These are phyloP conservation scores for Salix brachista DNA, from an alignment of 345 rosid species.

Conservation along the genomic window DNA sequence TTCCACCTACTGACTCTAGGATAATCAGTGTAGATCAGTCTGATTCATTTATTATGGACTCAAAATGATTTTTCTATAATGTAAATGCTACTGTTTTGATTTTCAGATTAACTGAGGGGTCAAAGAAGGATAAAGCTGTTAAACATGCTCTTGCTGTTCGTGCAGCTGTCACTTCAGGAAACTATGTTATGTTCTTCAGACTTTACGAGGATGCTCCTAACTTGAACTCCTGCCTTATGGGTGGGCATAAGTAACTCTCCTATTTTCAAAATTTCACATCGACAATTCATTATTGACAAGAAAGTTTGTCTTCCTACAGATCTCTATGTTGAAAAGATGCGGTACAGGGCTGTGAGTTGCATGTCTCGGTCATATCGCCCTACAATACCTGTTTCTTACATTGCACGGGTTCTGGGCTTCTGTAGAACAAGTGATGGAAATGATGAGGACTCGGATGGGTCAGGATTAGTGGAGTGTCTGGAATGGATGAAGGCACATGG, in stretches of 20 bases:
- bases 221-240: constrained; percentile 85
- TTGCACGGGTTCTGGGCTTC: constrained; percentile 76
- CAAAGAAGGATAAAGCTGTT: constrained; percentile 70
- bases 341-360: constrained; percentile 83
- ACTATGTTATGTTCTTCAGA: constrained; percentile 80
- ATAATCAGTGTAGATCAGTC: neutral
- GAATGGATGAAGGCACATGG: constrained; percentile 95
- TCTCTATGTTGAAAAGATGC: constrained; percentile 85
- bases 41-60: neutral
- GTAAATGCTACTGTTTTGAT: constrained; percentile 8
- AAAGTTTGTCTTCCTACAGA: constrained; percentile 41
- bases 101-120: constrained; percentile 67
- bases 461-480: constrained; percentile 53
- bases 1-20: neutral
- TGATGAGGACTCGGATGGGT: constrained; percentile 50
- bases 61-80: constrained; percentile 13
- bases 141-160: constrained; percentile 96
- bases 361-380: constrained; percentile 93
- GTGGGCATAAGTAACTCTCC: constrained; percentile 36
- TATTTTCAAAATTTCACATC: neutral
- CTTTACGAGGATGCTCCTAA: constrained; percentile 85
- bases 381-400: constrained; percentile 65
- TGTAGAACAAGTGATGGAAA: constrained; percentile 41
- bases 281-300: neutral
- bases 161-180: constrained; percentile 89